Evolutionary conservation across 345 rosid genomes (phyloP), one percentile per base, ranked within the genome.

Genomic region (Eucalyptus cloeziana): DNA sequence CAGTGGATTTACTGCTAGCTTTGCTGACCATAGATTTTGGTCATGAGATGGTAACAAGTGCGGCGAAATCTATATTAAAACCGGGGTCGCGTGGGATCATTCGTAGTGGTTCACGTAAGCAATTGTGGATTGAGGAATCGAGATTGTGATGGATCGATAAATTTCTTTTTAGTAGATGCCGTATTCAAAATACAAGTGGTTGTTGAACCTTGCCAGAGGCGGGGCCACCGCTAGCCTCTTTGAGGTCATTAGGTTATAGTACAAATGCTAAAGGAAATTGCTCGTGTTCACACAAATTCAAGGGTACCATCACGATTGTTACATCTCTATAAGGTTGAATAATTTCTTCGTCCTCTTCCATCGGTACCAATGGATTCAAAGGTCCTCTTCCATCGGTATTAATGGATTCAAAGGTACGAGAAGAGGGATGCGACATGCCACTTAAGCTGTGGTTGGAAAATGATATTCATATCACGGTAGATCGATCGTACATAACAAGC

Each of bases 361-460:
- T 10, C 0, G 3, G 6, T 33, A 17, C 25, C 25, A 4, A 71
- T 4, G 40, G 40, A 40, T 4, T 31, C 0, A 7, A 69, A 16
- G 80, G 24, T 10, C n/a, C n/a, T n/a, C n/a, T n/a, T 8, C 6
- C 4, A 8, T 10, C 0, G 3, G 3, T 33, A 17, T 13, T 13
- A 9, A 71, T 4, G 44, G 13, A 33, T 8, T 31, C 0, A 7
- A 69, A 16, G 80, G 24, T 10, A 0, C 8, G 1, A 71, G 27
- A 37, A 71, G 27, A 37, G 45, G 83, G 83, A 37, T 12, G 40
- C 76, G 0, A n/a, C 9, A n/a, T n/a, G 76, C 1, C 0, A 2
- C 76, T n/a, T 15, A n/a, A 14, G 37, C 1, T 22, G 1, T 5
- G 37, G 7, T 19, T 10, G 3, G 22, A 71, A 71, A 37, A 71